A percentile compares a stretch with the other conserved stretches of the same genome.
These are phyloP conservation scores for Rhynchospora breviuscula DNA, from an alignment of 176 grass and related monocot genomes.

Conservation along the genomic window DNA sequence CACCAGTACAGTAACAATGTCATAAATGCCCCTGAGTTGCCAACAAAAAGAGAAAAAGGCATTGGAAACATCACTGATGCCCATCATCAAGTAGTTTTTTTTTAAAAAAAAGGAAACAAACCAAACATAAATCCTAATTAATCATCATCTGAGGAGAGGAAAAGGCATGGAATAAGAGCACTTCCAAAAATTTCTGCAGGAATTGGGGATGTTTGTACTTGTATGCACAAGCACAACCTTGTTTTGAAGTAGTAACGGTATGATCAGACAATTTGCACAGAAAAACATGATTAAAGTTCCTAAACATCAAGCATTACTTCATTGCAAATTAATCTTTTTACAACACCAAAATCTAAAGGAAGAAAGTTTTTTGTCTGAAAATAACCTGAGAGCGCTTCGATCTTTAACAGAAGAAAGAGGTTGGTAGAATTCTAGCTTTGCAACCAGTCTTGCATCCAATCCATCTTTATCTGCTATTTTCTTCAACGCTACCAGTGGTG, in stretches of 20 bases:
- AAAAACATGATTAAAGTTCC: neutral
- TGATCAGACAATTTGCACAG: neutral
- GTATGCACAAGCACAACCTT: neutral
- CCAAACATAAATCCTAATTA: neutral
- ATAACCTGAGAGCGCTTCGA: slow-evolving; percentile 63
- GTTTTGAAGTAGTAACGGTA: slow-evolving; percentile 1
- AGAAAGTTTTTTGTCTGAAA: neutral
- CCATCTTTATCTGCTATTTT: slow-evolving; percentile 53
- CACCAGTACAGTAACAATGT: neutral
- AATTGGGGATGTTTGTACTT: neutral
- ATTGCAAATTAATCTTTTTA: neutral
- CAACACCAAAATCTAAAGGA: neutral
- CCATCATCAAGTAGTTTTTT: neutral
- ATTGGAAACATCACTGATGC: neutral
- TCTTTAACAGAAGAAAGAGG: slow-evolving; percentile 82
- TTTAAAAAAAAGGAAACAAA: neutral
- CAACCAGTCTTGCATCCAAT: slow-evolving; percentile 52
- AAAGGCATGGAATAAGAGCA: neutral
- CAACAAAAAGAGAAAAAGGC: neutral
- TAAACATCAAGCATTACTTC: neutral
- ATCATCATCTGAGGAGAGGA: neutral
- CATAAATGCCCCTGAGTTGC: neutral
- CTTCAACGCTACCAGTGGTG: slow-evolving; percentile 70
- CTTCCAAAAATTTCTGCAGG: neutral
- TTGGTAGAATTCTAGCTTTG: slow-evolving; percentile 74